Conservation (phyloP, 352 stramenopile genomes). For the Halophytophthora batemanensis region DNA sequence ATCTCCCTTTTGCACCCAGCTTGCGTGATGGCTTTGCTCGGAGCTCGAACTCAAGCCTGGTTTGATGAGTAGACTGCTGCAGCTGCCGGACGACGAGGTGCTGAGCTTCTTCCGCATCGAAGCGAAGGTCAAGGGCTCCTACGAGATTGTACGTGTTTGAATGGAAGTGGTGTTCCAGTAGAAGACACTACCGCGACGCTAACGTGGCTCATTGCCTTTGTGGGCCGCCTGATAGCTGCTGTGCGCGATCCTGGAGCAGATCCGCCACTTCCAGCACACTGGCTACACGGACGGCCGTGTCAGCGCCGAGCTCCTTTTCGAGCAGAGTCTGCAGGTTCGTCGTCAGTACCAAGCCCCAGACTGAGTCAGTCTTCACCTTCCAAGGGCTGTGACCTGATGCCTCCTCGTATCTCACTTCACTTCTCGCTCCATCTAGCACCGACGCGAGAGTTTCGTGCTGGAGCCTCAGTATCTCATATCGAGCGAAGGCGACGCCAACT, state of each 20-base stretch:
- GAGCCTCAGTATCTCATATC: constrained; percentile 37
- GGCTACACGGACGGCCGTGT: constrained; percentile 88
- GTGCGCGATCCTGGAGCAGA: constrained; percentile 88
- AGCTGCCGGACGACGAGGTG: constrained; percentile 84
- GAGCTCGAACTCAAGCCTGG: background rate
- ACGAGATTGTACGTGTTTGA: constrained; percentile 68
- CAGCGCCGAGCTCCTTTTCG: constrained; percentile 65
- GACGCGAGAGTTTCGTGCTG: constrained; percentile 54
- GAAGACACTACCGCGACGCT: background rate
- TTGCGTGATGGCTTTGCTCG: background rate
- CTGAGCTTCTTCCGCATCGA: constrained; percentile 73
- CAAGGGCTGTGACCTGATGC: background rate
- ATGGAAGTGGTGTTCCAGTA: background rate
- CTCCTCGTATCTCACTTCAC: too few relatives aligned
- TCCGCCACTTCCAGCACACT: constrained; percentile 91
- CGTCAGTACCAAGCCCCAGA: background rate
- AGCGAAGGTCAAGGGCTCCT: constrained; percentile 89
- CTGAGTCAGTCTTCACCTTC: background rate
- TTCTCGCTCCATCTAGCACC: constrained; percentile 22
- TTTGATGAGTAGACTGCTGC: constrained; percentile 56
- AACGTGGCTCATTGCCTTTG: background rate
- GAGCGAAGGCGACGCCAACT: constrained; percentile 36
- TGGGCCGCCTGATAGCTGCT: constrained; percentile 37
- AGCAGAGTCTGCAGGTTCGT: constrained; percentile 47
- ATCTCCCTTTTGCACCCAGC: background rate